phyloP scores from a whole-genome alignment of 208 protist genomes.

The Endotrypanum monterogeii region DNA sequence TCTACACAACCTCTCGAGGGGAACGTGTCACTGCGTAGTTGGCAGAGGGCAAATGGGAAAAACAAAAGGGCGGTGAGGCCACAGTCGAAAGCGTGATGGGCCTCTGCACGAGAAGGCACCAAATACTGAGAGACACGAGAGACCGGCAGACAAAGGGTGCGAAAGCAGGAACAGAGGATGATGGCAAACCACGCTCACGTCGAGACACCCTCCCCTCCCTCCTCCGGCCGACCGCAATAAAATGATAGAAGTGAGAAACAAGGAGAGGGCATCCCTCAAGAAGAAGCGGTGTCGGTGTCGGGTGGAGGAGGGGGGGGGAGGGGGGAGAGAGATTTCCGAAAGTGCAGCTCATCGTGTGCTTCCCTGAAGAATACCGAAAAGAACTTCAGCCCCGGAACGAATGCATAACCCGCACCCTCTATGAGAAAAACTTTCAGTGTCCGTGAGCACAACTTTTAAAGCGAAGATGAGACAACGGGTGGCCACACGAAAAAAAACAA shows the following conservation, averaged over 20 bases:
- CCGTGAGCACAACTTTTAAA: no score
- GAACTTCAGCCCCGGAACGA: neutral
- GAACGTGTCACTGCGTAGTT: neutral
- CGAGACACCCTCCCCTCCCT: neutral
- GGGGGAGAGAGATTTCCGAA: slow-evolving; percentile 2
- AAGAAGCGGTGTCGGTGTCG: neutral
- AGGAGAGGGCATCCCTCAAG: neutral
- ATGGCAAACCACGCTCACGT: no score
- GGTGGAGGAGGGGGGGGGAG: neutral
- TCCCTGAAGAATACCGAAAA: neutral
- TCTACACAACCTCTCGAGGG: neutral
- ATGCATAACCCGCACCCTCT: neutral
- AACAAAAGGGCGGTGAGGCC: neutral
- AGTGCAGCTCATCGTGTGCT: neutral
- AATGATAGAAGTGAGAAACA: neutral
- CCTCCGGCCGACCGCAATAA: no score
- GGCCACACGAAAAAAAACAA: neutral
- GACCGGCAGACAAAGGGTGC: no score
- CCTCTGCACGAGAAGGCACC: neutral
- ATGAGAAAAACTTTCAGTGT: neutral
- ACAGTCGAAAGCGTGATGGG: neutral
- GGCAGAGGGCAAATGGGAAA: neutral
- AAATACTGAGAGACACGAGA: no score
- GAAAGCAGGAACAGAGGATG: no score
- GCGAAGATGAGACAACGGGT: no score